Base-by-base conservation (phyloP, 1,139 yeast genomes). In the Scheffersomyces quercinus region DNA sequence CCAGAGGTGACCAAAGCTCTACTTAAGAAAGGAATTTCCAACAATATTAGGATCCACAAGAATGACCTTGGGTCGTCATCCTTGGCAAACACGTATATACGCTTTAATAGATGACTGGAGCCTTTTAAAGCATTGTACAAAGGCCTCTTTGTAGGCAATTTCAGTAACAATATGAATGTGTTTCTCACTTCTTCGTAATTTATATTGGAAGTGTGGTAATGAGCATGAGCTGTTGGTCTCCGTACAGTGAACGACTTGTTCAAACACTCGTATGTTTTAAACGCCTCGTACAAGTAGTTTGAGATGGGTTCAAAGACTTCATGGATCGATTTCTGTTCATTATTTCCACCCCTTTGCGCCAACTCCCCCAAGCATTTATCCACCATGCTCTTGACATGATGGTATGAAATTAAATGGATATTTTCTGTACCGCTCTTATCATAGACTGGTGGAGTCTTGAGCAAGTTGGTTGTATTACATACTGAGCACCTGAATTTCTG, bases 101-200 rank as follows among this genome's bases (percentile, higher is more conserved):
- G 67, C 44, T 73, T 75, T 28, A 85, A 60, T 7, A 80, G 64
- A 12, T 72, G 72, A 35, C 74, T 64, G 2, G 78, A 75, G 0
- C 83, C 79, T 15, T 69, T 54, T 11, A 86, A 59, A 13, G 86
- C 70, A 40, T 69, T 74, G 49, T 68, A 78, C 36, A 81, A 68
- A 0, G 90, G 91, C 44, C 80, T 65, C 50, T 73, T 77, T 0
- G 88, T 76, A 0, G 90, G 88, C 4, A 84, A 62, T 14, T 65
- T 62, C 26, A 72, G 54, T 6, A 85, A 50, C 5, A 76, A 47
- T 1, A 59, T 47, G 54, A 79, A 84, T 7, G 71, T 62, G 15
- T 67, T 60, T 1, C 62, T 58, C 5, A 84, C 57, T 29, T 81
- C 82, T 1, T 54, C 53, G 40, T 65, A 65, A 53, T 83, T 65